Base-by-base conservation (phyloP, 441 rosid species). In the Hura crepitans region DNA sequence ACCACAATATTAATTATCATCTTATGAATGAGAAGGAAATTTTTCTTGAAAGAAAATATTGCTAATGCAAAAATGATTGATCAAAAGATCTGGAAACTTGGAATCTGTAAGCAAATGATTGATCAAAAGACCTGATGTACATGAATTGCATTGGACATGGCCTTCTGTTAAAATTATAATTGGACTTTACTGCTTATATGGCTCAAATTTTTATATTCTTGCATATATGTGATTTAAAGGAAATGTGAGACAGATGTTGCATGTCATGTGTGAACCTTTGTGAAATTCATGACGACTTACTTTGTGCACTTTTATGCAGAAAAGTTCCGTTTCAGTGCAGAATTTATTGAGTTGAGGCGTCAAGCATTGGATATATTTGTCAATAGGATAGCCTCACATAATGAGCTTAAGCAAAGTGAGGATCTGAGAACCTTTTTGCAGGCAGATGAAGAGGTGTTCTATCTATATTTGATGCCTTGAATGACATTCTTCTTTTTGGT, bases 261-360 rank as follows among this genome's bases (percentile, higher is more conserved):
- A 13, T 31, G 55, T 45, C 4, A 4, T 61, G 28, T 37, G n/a
- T 61, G 49, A 25, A 46, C 15, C n/a, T 6, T 43, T 46, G 33
- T 46, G 9, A 46, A 39, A 10, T 20, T 69, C 5, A 4, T 1
- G 13, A 46, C 7, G 11, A 31, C 25, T 59, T 4, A 22, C 14
- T 46, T 6, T 33, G 51, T 58, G 47, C 20, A n/a, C 20, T 69
- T 25, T 59, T 30, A 72, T 84, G 83, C 96, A 96, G 99, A 96
- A 76, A 96, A 96, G 69, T 93, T 96, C 65, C 95, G 98, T 18
- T 96, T 93, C 75, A 93, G 97, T 84, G 96, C 97, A 71, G 99
- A 96, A 66, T 96, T 96, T 78, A 96, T 96, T 71, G 99, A 96
- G 79, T 84, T 93, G 92, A 91, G 98, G 83, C 92, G 96, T 70